Conservation (phyloP, 768 basidiomycete genomes). For the Symmetrospora coprosmae region DNA sequence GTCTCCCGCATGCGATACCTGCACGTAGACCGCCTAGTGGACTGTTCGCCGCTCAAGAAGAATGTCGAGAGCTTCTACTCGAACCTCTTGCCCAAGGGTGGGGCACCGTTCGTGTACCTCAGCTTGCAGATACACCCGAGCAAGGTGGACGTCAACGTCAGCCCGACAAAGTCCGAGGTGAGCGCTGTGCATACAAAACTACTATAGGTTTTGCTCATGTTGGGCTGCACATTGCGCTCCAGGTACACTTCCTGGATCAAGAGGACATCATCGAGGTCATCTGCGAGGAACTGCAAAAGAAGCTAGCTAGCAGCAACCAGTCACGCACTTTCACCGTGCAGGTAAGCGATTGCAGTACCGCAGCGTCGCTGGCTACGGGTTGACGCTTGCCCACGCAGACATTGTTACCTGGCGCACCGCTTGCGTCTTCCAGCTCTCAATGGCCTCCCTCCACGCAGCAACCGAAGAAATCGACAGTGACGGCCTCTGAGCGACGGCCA, state of each 20-base stretch:
- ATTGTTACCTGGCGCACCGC: neutral
- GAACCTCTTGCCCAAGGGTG: conserved; percentile 71
- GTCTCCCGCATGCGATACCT: neutral
- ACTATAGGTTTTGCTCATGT: conserved; percentile 25
- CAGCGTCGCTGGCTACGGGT: neutral
- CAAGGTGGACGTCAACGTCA: conserved; percentile 90
- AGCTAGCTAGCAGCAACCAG: conserved; percentile 43
- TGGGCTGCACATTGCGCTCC: neutral
- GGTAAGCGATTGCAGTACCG: conserved; percentile 28
- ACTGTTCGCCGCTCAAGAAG: conserved; percentile 69
- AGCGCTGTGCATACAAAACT: too few relatives aligned
- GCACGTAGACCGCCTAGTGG: conserved; percentile 68
- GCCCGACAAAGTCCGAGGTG: conserved; percentile 88
- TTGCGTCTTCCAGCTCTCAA: neutral
- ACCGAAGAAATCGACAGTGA: neutral
- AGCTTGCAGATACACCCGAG: conserved; percentile 72
- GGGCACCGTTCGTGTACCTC: conserved; percentile 80
- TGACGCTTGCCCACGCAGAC: conserved; percentile 1
- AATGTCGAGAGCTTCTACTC: conserved; percentile 76
- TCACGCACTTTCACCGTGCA: conserved; percentile 41
- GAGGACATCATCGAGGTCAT: conserved; percentile 68
- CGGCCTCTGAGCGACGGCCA: neutral
- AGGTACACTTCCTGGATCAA: conserved; percentile 74
- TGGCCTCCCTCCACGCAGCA: conserved; percentile 6
- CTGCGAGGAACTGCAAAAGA: conserved; percentile 55